phyloP scores from a whole-genome alignment of 2,329 filamentous ascomycete genomes.

The Alternaria arborescens region DNA sequence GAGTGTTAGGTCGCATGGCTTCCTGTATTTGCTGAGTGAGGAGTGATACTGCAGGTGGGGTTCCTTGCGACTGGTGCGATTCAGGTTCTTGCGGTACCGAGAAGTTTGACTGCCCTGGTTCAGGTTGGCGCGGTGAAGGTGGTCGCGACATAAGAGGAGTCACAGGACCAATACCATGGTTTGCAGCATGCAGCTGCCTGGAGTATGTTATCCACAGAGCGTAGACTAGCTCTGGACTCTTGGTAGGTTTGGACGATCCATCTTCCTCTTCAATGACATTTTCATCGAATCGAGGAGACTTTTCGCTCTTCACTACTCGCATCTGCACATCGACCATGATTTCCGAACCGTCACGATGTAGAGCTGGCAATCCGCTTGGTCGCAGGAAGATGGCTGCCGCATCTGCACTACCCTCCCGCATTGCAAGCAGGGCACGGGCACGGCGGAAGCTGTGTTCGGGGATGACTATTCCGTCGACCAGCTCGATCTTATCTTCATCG shows the following conservation, averaged over 20 bases:
- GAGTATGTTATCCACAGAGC: constrained; percentile 98
- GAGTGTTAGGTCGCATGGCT: constrained; percentile 57
- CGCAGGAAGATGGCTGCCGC: constrained; percentile 78
- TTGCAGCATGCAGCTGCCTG: constrained; percentile 82
- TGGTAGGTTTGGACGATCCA: constrained; percentile 56
- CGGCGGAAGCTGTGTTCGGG: constrained; percentile 95
- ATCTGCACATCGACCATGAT: constrained; percentile 96
- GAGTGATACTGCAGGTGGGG: constrained; percentile 55
- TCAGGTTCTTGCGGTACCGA: constrained; percentile 50
- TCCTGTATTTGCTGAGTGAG: constrained; percentile 62
- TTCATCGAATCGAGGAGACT: constrained; percentile 59
- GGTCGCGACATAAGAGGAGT: constrained; percentile 70
- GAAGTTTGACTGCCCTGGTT: constrained; percentile 71
- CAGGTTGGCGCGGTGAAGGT: constrained; percentile 80
- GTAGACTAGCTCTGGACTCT: constrained; percentile 77
- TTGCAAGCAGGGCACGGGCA: constrained; percentile 81
- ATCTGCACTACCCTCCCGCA: constrained; percentile 84
- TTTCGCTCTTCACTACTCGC: constrained; percentile 90
- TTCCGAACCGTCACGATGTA: constrained; percentile 88
- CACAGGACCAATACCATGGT: constrained; percentile 67
- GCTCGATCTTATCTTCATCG: constrained; percentile 82
- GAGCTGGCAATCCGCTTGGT: constrained; percentile 83
- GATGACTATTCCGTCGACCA: constrained; percentile 94
- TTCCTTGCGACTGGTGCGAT: constrained; percentile 43
- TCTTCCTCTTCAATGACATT: constrained; percentile 70